Evolutionary conservation across 139 green algal species (phyloP), one percentile per base, ranked within the genome.

Genomic region (Chlamydomonas applanata): DNA sequence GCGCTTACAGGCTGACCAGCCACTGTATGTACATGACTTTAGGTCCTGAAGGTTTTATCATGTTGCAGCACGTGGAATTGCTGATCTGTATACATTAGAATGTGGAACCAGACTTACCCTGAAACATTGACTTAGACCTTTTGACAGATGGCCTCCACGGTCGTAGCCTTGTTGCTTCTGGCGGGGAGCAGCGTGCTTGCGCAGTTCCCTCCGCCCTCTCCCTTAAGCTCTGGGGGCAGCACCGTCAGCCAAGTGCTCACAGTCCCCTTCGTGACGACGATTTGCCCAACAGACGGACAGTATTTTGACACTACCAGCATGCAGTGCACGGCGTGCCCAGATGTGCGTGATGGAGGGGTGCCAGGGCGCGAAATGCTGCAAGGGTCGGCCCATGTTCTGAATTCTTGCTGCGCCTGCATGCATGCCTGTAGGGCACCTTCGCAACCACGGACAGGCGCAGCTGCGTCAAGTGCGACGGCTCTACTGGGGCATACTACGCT

Each of bases 381-480:
- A 33, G 11, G 30, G 20, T 60, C 20, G 16, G 52, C 22, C 40
- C 71, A 49, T 35, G 34, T 4, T 22, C 62, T 24, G 29, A 70
- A 53, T 53, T n/a, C n/a, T n/a, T n/a, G n/a, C n/a, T n/a, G n/a
- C n/a, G n/a, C 34, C 29, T 44, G 60, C 69, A 73, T 71, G 49
- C 62, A 40, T 25, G 24, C 22, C 0, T 11, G 63, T 44, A 68
- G 36, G 74, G 77, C 9, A 67, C 54, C 24, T 79, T 77, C 46
- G 73, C 81, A 27, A 24, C 68, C 32, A 32, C 35, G n/a, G 68
- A 75, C 56, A 35, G 74, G 56, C 73, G 72, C 22, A 56, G 32
- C 35, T 86, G 81, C 44, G 33, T 79, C 14, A 56, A 46, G 13
- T 86, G 81, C 32, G 76, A 83, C 46, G 13, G 35, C 24, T 62